Base-by-base conservation (phyloP, 371 early-diverging fungal genomes). In the Synchytrium microbalum region DNA sequence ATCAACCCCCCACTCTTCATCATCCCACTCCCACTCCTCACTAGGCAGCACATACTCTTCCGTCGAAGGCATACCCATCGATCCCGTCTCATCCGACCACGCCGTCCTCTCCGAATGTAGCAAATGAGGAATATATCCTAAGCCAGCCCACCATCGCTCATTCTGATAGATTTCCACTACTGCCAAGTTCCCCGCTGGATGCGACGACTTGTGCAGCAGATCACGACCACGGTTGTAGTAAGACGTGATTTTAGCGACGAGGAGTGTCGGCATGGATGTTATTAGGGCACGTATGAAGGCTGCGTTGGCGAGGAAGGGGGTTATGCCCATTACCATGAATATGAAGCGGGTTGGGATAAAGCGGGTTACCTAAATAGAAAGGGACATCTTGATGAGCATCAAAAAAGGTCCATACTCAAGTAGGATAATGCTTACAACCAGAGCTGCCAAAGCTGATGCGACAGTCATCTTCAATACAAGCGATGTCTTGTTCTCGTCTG, bases 121-220 rank as follows among this genome's bases (percentile, higher is more conserved):
- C 28, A 80, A 67, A 57, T 72, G 72, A 1, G 77, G 75, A 23
- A 78, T 69, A 69, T 72, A 80, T 1, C 79, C 79, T 10, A 76
- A 70, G 16, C 80, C 79, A 29, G 76, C 74, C 75, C 76, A 79
- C 79, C 81, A 80, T 29, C 81, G 65, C 64, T 80, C 76, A 69
- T 80, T 80, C 60, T 80, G 78, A 62, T 66, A 78, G 13, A 79
- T n/a, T 24, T 58, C 31, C 23, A 78, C 72, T 2, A 57, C 56
- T 26, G 71, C 66, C 25, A 65, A 30, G 54, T 53, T 62, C 1
- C 71, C 73, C 24, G 56, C 23, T 19, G 46, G 46, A 10, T 10
- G 5, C 10, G 46, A 38, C 10, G 5, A 10, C 46, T 10, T 38
- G 10, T 38, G 5, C 10, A 38, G 19, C 19, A 38, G 46, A 16